These are phyloP conservation scores for Articulospora tetracladia DNA, from an alignment of 495 filamentous ascomycete genomes.

Conservation along the genomic window DNA sequence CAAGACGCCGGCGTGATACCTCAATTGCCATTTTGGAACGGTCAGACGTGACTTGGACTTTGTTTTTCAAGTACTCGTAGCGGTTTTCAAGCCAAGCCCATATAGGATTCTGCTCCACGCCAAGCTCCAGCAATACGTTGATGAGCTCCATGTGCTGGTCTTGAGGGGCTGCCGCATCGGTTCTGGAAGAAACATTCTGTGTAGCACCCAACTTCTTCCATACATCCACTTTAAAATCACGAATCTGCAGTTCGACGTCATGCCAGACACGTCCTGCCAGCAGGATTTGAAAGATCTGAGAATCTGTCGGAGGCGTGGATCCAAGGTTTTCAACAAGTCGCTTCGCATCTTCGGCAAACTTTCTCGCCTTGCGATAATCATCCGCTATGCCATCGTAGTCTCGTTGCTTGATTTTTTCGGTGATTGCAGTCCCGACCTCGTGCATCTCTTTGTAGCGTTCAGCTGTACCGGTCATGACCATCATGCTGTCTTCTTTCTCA, in stretches of 20 bases:
- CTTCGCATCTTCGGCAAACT: constrained; percentile 69
- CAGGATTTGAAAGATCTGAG: constrained; percentile 77
- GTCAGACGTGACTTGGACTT: constrained; percentile 73
- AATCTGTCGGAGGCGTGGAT: constrained; percentile 56
- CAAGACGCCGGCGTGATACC: constrained; percentile 76
- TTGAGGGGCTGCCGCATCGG: constrained; percentile 41
- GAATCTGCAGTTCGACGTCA: constrained; percentile 80
- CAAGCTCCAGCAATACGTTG: constrained; percentile 79
- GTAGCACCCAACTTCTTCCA: constrained; percentile 73
- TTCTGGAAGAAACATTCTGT: constrained; percentile 38
- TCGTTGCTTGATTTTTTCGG: constrained; percentile 80
- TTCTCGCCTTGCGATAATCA: constrained; percentile 74
- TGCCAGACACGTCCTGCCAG: constrained; percentile 92
- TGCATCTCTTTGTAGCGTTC: constrained; percentile 77
- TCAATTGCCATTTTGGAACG: constrained; percentile 87
- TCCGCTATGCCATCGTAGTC: constrained; percentile 87
- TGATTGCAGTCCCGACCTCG: constrained; percentile 70
- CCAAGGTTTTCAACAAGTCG: constrained; percentile 48
- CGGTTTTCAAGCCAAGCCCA: constrained; percentile 91
- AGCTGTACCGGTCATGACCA: constrained; percentile 65
- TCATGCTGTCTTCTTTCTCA: constrained; percentile 85
- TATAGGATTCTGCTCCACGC: constrained; percentile 92
- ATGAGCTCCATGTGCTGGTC: constrained; percentile 91
- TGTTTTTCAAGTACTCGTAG: constrained; percentile 82
- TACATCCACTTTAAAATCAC: constrained; percentile 79